Evolutionary conservation across 2,329 filamentous ascomycete genomes (phyloP).

Genomic region (Metarhizium humberi): DNA sequence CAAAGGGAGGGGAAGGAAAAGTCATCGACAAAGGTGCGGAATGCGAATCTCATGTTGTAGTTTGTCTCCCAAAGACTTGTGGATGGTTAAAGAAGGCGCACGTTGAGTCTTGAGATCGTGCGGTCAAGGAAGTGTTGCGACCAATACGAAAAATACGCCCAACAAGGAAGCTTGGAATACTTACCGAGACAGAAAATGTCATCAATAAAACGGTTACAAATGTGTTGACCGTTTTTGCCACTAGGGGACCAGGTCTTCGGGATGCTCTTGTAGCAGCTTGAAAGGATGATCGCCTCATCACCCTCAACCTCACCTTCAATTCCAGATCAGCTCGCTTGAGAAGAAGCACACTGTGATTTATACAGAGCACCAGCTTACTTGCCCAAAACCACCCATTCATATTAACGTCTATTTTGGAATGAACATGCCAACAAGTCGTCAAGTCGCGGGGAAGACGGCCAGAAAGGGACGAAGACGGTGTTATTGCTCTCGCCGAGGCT

Average conservation of each 20-base stretch:
- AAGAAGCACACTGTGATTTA: constrained; percentile 37
- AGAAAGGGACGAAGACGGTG: constrained; percentile 26
- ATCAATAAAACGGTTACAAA: constrained; percentile 36
- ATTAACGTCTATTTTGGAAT: constrained; percentile 41
- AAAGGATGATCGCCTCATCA: constrained; percentile 34
- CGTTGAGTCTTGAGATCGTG: constrained; percentile 13
- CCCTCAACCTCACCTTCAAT: constrained; percentile 52
- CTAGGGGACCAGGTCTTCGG: constrained; percentile 23
- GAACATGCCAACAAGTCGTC: constrained; percentile 48
- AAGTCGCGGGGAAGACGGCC: constrained; percentile 44
- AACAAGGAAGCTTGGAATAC: constrained; percentile 32
- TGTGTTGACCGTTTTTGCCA: constrained; percentile 31
- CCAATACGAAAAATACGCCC: constrained; percentile 11
- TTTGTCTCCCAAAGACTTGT: too few species aligned
- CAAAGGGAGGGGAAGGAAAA: too few species aligned
- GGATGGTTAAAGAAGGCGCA: too few species aligned
- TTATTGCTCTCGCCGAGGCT: constrained; percentile 23
- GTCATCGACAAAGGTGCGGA: too few species aligned
- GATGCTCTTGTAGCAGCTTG: constrained; percentile 39
- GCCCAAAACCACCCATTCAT: constrained; percentile 44
- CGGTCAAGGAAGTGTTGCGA: constrained; percentile 6
- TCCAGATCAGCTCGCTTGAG: constrained; percentile 46
- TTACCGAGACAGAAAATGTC: constrained; percentile 43
- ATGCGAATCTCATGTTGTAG: too few species aligned
- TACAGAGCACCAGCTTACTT: constrained; percentile 50